Evolutionary conservation across 2,329 filamentous ascomycete genomes (phyloP).

Genomic region (Pyricularia sp.): DNA sequence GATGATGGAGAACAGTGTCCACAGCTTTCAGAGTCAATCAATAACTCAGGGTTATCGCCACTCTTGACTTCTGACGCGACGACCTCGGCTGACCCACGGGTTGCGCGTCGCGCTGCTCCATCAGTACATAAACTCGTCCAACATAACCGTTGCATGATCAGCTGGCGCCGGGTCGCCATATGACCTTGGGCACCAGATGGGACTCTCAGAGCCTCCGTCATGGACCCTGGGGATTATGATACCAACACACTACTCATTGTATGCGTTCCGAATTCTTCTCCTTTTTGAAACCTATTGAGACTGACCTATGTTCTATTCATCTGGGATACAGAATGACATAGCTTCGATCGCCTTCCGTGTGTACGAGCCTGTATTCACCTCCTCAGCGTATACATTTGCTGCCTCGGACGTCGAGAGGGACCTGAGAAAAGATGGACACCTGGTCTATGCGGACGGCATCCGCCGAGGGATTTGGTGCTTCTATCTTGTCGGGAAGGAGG

Average conservation of each 20-base stretch:
- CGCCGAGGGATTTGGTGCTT: constrained; percentile 43
- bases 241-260: constrained; percentile 49
- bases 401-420: constrained; percentile 37
- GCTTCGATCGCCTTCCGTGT: constrained; percentile 36
- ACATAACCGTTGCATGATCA: not conserved
- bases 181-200: not conserved
- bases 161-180: constrained; percentile 1
- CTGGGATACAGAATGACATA: constrained; percentile 36
- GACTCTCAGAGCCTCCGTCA: constrained; percentile 24
- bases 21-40: not conserved
- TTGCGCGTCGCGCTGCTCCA: not conserved
- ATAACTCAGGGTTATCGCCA: not conserved
- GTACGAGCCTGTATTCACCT: constrained; percentile 12
- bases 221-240: constrained; percentile 51
- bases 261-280: constrained; percentile 13
- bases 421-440: constrained; percentile 37
- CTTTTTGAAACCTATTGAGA: not conserved
- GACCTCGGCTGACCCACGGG: not conserved
- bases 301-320: not conserved
- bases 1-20: constrained; percentile 3
- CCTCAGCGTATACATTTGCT: constrained; percentile 27
- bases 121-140: not conserved
- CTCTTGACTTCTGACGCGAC: not conserved
- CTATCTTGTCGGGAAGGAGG: constrained; percentile 30
- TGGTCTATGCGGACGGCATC: constrained; percentile 38